These are phyloP conservation scores for Daldinia childiae DNA, from an alignment of 495 filamentous ascomycete species.

Conservation along the genomic window DNA sequence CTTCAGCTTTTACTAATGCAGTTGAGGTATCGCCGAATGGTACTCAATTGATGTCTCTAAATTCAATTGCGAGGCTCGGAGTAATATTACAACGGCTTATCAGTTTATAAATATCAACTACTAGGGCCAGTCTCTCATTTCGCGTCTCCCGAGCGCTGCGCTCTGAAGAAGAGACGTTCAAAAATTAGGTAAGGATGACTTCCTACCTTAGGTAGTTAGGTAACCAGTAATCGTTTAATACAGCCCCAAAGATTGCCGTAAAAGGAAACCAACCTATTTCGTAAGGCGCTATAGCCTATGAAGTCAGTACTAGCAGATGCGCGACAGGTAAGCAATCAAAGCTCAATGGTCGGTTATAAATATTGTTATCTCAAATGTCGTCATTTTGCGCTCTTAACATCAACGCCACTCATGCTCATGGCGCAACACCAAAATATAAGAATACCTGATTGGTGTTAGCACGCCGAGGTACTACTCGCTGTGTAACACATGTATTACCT, in stretches of 20 bases:
- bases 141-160: background rate
- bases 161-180: background rate
- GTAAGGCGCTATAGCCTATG: background rate
- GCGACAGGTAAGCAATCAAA: background rate
- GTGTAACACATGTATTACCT: background rate
- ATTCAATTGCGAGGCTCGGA: background rate
- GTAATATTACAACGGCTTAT: background rate
- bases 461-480: background rate
- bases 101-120: background rate
- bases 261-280: background rate
- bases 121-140: background rate
- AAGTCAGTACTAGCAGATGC: background rate
- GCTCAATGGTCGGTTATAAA: background rate
- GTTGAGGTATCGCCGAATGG: background rate
- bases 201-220: no score
- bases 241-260: background rate
- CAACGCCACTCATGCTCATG: background rate
- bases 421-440: background rate
- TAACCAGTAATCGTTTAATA: background rate
- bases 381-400: no score
- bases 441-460: background rate
- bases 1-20: background rate
- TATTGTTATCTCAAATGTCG: background rate
- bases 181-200: background rate
- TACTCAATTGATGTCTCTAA: background rate